A percentile compares a stretch with the other conserved stretches of the same genome.
These are phyloP conservation scores for Quercus gilva DNA, from an alignment of 306 rosid genomes.

Conservation along the genomic window DNA sequence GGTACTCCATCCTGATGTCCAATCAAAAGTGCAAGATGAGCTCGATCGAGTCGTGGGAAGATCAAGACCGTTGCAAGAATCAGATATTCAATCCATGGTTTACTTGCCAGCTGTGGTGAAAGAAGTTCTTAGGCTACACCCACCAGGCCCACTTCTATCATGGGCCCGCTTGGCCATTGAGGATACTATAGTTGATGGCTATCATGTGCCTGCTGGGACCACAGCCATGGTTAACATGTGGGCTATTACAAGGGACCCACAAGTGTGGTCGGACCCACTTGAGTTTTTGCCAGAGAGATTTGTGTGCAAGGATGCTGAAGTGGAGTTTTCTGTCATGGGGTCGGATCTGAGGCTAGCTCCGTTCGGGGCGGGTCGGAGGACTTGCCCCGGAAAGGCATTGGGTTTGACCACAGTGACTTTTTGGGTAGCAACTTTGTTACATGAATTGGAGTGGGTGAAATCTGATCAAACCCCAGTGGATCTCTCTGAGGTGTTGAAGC, in stretches of 20 bases:
- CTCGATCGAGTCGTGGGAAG: conserved; percentile 53
- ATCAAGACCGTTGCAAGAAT: conserved; percentile 49
- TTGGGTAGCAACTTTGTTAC: conserved; percentile 75
- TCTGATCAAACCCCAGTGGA: conserved; percentile 36
- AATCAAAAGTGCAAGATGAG: conserved; percentile 58
- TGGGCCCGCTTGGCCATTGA: conserved; percentile 88
- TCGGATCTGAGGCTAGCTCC: conserved; percentile 86
- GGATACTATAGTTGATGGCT: conserved; percentile 71
- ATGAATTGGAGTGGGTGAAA: conserved; percentile 65
- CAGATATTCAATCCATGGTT: conserved; percentile 39
- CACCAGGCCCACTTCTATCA: conserved; percentile 93
- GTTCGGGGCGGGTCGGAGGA: conserved; percentile 83
- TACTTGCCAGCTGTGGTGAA: conserved; percentile 79
- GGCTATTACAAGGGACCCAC: conserved; percentile 75
- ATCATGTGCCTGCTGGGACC: conserved; percentile 81
- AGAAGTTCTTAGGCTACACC: conserved; percentile 82
- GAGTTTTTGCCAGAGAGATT: conserved; percentile 67
- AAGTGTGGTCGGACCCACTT: conserved; percentile 59
- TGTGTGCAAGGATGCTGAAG: background rate
- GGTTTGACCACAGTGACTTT: conserved; percentile 57
- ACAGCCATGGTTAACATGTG: conserved; percentile 91
- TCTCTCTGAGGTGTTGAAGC: conserved; percentile 60
- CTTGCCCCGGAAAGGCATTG: conserved; percentile 70
- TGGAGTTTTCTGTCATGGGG: conserved; percentile 64
- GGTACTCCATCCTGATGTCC: conserved; percentile 62